Percentiles rank a stretch among this genome's conserved stretches.
phyloP scores from a whole-genome alignment of 164 flowering plant genomes.

The Amborella trichopoda region DNA sequence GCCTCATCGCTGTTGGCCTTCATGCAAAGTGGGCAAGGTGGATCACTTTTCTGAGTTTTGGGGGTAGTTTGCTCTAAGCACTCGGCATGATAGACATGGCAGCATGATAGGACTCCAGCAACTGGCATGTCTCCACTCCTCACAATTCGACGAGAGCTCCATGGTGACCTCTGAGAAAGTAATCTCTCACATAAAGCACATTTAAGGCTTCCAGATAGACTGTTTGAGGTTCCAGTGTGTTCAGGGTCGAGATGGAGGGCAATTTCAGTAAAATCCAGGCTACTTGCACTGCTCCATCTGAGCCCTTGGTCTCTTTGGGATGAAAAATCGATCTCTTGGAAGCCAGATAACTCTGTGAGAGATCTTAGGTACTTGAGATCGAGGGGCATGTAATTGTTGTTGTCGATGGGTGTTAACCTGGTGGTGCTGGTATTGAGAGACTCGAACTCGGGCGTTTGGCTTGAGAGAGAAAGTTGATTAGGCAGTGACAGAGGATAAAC shows the following conservation, averaged over 20 bases:
- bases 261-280: conserved; percentile 51
- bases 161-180: conserved; percentile 79
- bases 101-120: conserved; percentile 74
- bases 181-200: conserved; percentile 68
- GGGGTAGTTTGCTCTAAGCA: conserved; percentile 81
- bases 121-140: conserved; percentile 86
- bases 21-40: conserved; percentile 74
- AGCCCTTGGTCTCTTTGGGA: conserved; percentile 33
- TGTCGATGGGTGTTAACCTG: conserved; percentile 4
- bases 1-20: conserved; percentile 24
- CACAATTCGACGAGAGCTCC: conserved; percentile 71
- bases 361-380: conserved; percentile 7
- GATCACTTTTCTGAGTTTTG: conserved; percentile 52
- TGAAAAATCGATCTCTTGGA: conserved; percentile 24
- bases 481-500: conserved; percentile 61
- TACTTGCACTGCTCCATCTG: conserved; percentile 50
- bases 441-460: conserved; percentile 25
- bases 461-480: conserved; percentile 4
- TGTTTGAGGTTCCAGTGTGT: conserved; percentile 11
- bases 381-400: conserved; percentile 1
- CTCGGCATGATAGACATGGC: conserved; percentile 88
- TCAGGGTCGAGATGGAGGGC: conserved; percentile 51
- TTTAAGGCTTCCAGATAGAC: conserved; percentile 30
- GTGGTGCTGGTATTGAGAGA: too few relatives aligned
- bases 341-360: conserved; percentile 8